Evolutionary conservation across 768 basidiomycete species (phyloP).

Genomic region (Baorangia bicolor): DNA sequence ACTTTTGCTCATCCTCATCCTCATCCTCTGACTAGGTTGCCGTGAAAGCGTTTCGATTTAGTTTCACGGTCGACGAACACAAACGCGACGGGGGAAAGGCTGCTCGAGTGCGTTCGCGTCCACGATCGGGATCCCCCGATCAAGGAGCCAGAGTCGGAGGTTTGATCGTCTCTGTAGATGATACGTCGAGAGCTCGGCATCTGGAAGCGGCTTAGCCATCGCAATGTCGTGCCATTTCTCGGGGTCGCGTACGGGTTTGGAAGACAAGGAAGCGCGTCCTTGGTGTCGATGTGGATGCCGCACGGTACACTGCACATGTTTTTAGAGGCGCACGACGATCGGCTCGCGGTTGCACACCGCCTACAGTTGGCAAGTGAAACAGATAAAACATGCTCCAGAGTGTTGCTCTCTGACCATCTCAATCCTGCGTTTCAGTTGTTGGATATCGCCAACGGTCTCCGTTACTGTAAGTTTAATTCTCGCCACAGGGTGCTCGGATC

Average conservation of each 20-base stretch:
- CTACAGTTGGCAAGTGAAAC: conserved; percentile 7
- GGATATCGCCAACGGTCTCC: conserved; percentile 8
- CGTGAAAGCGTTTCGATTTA: not conserved
- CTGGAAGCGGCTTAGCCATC: conserved; percentile 2
- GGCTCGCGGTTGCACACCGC: not conserved
- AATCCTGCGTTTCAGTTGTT: not conserved
- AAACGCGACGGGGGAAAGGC: not conserved
- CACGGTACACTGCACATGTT: conserved; percentile 5
- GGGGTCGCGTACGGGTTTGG: conserved; percentile 4
- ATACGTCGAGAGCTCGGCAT: conserved; percentile 7
- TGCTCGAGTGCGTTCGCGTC: not conserved
- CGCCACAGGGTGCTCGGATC: not conserved
- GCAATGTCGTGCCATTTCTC: conserved; percentile 4
- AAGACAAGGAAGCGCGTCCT: not conserved
- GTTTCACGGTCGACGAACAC: conserved; percentile 2
- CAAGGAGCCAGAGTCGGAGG: too few species aligned
- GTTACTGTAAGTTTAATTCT: not conserved
- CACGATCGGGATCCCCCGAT: too few species aligned
- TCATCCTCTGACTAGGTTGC: too few species aligned
- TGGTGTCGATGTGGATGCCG: conserved; percentile 13
- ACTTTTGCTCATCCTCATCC: too few species aligned
- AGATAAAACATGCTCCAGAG: too few species aligned
- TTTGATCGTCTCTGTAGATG: not conserved
- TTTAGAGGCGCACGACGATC: not conserved
- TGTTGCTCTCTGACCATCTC: not conserved